phyloP scores from a whole-genome alignment of 495 filamentous ascomycete genomes.

The Hypoxylon subgilvum region DNA sequence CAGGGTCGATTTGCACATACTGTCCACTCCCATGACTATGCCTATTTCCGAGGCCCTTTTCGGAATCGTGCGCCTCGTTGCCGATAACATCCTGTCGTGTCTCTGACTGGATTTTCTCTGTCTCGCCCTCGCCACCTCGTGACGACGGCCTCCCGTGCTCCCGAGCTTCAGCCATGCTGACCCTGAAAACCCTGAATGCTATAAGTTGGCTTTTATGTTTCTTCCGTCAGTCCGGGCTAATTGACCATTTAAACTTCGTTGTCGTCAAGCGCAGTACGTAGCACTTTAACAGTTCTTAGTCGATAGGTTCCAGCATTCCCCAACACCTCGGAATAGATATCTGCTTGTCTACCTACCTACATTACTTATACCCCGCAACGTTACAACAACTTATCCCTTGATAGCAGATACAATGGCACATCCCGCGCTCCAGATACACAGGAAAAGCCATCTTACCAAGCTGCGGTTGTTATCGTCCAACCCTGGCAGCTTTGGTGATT shows the following conservation, averaged over 20 bases:
- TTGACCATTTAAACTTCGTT: conserved; percentile 17
- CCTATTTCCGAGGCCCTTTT: conserved; percentile 22
- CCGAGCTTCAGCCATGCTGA: conserved; percentile 10
- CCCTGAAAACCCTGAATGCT: neutral
- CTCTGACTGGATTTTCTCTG: conserved; percentile 20
- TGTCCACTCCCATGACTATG: neutral
- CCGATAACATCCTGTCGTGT: conserved; percentile 12
- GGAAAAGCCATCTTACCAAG: too few species aligned
- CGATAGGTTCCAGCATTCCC: too few species aligned
- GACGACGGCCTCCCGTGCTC: conserved; percentile 1
- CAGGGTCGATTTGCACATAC: conserved; percentile 37
- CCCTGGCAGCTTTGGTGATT: conserved; percentile 22
- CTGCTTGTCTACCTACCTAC: neutral
- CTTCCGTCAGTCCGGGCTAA: neutral
- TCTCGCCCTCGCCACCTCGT: conserved; percentile 2
- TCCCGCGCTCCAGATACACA: conserved; percentile 13
- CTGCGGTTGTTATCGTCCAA: conserved; percentile 22
- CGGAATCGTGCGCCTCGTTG: conserved; percentile 22
- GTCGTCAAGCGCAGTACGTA: neutral
- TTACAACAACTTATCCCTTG: conserved; percentile 19
- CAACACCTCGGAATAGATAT: conserved; percentile 11
- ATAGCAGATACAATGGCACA: conserved; percentile 13
- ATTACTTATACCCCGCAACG: conserved; percentile 26
- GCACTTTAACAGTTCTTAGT: neutral
- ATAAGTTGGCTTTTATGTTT: too few species aligned